Percentiles rank a stretch among this genome's conserved stretches.
Conservation (phyloP, 2,329 filamentous ascomycete genomes). For the Emericellopsis atlantica region DNA sequence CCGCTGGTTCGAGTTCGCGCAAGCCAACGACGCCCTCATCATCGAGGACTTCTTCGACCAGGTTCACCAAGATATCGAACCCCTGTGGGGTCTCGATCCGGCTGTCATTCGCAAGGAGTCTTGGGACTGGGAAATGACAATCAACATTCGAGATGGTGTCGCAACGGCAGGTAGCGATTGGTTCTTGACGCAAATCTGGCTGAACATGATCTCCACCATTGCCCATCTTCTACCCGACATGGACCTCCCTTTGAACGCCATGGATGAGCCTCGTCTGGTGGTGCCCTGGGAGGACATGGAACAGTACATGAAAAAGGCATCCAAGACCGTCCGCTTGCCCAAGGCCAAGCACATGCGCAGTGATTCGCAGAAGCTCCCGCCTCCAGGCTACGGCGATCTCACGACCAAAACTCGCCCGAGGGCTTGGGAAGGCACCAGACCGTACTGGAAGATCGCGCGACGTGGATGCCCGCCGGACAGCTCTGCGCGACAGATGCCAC, state of each 20-base stretch:
- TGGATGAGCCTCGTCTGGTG: constrained; percentile 55
- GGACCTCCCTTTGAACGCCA: constrained; percentile 53
- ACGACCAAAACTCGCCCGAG: constrained; percentile 22
- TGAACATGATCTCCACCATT: constrained; percentile 38
- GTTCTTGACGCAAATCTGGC: constrained; percentile 47
- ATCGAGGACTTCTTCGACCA: constrained; percentile 54
- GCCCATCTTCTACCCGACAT: constrained; percentile 49
- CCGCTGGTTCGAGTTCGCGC: constrained; percentile 45
- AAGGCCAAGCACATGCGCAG: constrained; percentile 29
- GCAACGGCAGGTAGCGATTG: constrained; percentile 38
- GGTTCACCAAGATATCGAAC: constrained; percentile 47
- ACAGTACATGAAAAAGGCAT: constrained; percentile 37
- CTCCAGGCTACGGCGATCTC: constrained; percentile 20
- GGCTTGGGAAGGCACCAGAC: constrained; percentile 36
- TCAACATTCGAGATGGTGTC: constrained; percentile 39
- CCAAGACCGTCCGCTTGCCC: constrained; percentile 29
- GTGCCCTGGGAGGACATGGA: constrained; percentile 51
- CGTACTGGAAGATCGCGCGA: constrained; percentile 44
- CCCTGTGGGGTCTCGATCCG: constrained; percentile 41
- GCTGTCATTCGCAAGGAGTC: constrained; percentile 37
- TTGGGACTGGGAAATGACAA: constrained; percentile 45
- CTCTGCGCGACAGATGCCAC: constrained; percentile 35
- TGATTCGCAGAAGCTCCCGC: constrained; percentile 28
- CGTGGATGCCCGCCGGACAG: constrained; percentile 52
- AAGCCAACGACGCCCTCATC: constrained; percentile 36